Evolutionary conservation across 2,329 filamentous ascomycete genomes (phyloP), one percentile per base, ranked within the genome.

Genomic region (Chrysoporthe puriensis): DNA sequence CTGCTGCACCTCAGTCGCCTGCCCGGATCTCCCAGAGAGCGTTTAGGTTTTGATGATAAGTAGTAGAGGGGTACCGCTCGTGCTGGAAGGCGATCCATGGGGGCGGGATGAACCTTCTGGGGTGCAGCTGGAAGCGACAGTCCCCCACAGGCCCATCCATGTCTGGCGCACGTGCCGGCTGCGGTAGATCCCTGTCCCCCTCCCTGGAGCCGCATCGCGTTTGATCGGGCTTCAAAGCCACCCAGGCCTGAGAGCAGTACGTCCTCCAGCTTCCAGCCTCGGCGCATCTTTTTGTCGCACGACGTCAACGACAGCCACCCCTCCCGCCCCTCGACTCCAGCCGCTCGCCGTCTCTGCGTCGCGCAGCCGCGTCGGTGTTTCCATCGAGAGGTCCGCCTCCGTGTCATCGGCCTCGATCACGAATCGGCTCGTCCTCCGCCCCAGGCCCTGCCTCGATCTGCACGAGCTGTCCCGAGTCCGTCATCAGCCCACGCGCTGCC

Each of bases 141-240:
- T n/a, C 32, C 54, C 54, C 36, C 36, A 40, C 36, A 40, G 36
- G 34, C 34, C 32, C 54, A 57, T 57, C 54, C 54, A n/a, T 57
- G 34, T 36, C 16, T 18, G n/a, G 16, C 34, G 54, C 54, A 57
- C 54, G 54, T 57, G 34, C 54, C 54, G 32, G 7, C 54, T 34
- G 54, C 54, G 18, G 16, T 13, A n/a, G 11, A 57, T 21, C 54
- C 54, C 54, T 57, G 54, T 57, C 54, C n/a, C 54, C 54, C 7
- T 36, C 40, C 18, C 4, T 14, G 26, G n/a, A 56, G 34, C 54
- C 54, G 54, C 34, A 57, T 57, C 54, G 34, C 34, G 40, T 57
- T 18, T 57, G 50, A 32, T 54, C 26, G 54, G 54, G 32, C 54
- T 57, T 57, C 54, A 57, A 34, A 57, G 16, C 54, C 34, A 9